Evolutionary conservation across 352 stramenopile species (phyloP), one percentile per base, ranked within the genome.

Genomic region (Globisporangium lucens): DNA sequence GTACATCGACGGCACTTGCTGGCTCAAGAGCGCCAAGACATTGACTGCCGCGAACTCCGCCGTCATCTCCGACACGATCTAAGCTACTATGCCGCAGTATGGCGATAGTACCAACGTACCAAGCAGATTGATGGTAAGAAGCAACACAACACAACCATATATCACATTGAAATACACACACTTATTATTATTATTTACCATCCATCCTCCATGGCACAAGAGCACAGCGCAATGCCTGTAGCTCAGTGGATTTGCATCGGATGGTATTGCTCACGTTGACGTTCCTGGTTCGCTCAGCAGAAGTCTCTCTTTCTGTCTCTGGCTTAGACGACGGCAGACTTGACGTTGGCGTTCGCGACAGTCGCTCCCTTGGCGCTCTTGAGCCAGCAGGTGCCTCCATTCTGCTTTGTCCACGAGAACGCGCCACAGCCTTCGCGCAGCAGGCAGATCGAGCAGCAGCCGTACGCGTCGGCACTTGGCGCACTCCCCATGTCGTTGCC

Each of bases 1-100:
- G 59, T 74, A 79, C 63, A 72, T 70, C 22, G 75, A 74, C 1
- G 82, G 82, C 17, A 86, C 78, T 8, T 91, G 83, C 65, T 89
- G 69, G 73, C 73, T 90, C 41, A 91, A 90, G 70, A 80, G 67
- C 33, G 49, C 17, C 43, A 82, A 77, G 61, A 71, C 63, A 4
- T 33, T n/a, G 1, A 22, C 20, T 1, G 20, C 22, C 8, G 33
- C 4, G 4, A 52, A 63, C 35, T 51, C 30, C 4, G 24, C 35
- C 12, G 57, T 63, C 41, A 47, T 22, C 20, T 63, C 57, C 3
- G 57, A 10, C 5, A 47, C 30, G 3, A 24, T 63, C 57, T 59
- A 43, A 4, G 0, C 36, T 12, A 43, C 30, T 17, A 24, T 35
- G 30, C 2, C 30, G 30, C 30, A 35, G 5, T 7, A 35, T 35